A percentile compares a stretch with the other conserved stretches of the same genome.
Conservation (phyloP, 176 grass and related monocot genomes). For the Avena atlantica region DNA sequence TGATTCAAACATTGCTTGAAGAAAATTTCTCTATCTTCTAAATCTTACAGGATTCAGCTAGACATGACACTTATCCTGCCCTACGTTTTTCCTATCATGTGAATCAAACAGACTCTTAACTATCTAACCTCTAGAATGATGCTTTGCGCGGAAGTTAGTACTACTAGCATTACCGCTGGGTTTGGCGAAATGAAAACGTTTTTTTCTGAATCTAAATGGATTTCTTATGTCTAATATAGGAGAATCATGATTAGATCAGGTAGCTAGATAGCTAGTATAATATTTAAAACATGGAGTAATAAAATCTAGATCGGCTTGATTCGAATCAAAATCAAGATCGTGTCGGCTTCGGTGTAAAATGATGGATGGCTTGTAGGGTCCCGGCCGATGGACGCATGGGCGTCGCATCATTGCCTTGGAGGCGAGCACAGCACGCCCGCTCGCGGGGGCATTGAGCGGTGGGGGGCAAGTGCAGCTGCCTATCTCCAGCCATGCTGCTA, state of each 20-base stretch:
- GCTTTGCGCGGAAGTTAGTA: slow-evolving; percentile 7
- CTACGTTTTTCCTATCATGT: too few species aligned
- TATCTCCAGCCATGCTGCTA: not conserved
- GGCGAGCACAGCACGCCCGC: slow-evolving; percentile 12
- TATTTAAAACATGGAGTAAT: too few species aligned
- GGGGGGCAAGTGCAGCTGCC: not conserved
- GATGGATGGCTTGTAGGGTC: not conserved
- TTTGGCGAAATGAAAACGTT: not conserved
- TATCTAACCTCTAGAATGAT: not conserved
- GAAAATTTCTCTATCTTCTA: too few species aligned
- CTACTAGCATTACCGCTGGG: slow-evolving; percentile 21
- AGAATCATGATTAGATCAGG: too few species aligned
- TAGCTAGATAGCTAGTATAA: too few species aligned
- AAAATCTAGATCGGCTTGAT: not conserved
- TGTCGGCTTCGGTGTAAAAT: not conserved
- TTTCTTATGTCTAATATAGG: not conserved
- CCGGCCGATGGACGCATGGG: not conserved
- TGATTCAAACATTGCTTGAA: too few species aligned
- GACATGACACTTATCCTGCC: too few species aligned
- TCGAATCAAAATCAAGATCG: slow-evolving; percentile 26
- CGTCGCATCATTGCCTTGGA: slow-evolving; percentile 14
- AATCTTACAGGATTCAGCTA: too few species aligned
- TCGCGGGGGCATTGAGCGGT: not conserved
- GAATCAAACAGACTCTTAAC: not conserved
- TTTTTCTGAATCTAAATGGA: not conserved